These are phyloP conservation scores for Diaporthe caulivora DNA, from an alignment of 2,329 filamentous ascomycete species.

Conservation along the genomic window DNA sequence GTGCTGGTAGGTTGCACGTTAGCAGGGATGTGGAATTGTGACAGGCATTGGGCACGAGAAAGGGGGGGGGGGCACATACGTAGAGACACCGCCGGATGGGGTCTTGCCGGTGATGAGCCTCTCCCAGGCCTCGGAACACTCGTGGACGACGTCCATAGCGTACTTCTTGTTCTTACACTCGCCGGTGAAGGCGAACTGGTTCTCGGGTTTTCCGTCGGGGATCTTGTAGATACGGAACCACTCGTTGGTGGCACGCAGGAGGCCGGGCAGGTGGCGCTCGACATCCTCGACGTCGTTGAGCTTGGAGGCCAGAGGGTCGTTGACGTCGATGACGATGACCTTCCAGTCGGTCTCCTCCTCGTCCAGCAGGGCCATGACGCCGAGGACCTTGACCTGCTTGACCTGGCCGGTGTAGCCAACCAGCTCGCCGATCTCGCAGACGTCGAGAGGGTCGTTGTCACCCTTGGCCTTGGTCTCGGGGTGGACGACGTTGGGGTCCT, in stretches of 20 bases:
- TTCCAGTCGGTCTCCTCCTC: slow-evolving; percentile 99
- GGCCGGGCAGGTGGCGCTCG: slow-evolving; percentile 96
- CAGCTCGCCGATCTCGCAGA: slow-evolving; percentile 99
- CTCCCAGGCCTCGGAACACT: slow-evolving; percentile 98
- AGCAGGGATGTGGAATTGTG: background rate
- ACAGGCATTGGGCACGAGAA: background rate
- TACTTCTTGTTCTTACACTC: slow-evolving; percentile 99
- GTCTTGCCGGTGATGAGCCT: slow-evolving; percentile 94
- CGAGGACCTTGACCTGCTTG: slow-evolving; percentile 99
- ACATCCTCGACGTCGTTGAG: slow-evolving; percentile 99
- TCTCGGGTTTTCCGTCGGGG: slow-evolving; percentile 99
- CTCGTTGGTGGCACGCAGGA: slow-evolving; percentile 97
- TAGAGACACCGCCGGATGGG: slow-evolving; percentile 79
- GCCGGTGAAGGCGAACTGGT: slow-evolving; percentile 99
- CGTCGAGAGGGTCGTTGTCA: slow-evolving; percentile 98
- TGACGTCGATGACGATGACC: slow-evolving; percentile 99
- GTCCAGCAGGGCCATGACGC: slow-evolving; percentile 98
- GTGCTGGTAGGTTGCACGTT: slow-evolving; percentile 62
- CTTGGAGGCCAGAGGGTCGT: slow-evolving; percentile 95
- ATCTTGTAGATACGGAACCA: slow-evolving; percentile 99
- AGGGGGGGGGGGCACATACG: slow-evolving; percentile 69
- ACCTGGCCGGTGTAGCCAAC: slow-evolving; percentile 96
- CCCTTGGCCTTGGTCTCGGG: slow-evolving; percentile 99
- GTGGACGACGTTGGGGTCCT: slow-evolving; percentile 95
- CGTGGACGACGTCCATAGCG: slow-evolving; percentile 93